Evolutionary conservation across 805 yeast species (phyloP).

Genomic region (Candida yuanshanica): DNA sequence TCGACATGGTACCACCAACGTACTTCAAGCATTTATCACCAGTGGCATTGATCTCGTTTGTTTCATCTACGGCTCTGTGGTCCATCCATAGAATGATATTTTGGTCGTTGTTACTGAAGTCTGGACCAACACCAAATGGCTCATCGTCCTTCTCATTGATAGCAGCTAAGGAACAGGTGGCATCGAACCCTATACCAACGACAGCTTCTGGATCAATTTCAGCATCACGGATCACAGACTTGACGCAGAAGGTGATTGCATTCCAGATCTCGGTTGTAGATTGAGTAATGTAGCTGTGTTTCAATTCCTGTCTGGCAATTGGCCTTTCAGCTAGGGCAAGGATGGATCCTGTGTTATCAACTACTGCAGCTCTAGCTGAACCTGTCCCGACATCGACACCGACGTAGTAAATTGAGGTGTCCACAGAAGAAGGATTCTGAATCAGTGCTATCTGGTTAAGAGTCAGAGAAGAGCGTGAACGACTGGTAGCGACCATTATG

Average conservation of each 20-base stretch:
- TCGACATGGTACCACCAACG: slow-evolving; percentile 97
- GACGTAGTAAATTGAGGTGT: slow-evolving; percentile 41
- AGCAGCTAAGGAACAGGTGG: slow-evolving; percentile 92
- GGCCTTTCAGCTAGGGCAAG: slow-evolving; percentile 74
- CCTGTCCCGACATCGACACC: slow-evolving; percentile 99
- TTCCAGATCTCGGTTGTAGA: slow-evolving; percentile 90
- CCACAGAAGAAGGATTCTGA: slow-evolving; percentile 23
- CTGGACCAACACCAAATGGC: slow-evolving; percentile 91
- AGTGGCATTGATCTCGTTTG: slow-evolving; percentile 74
- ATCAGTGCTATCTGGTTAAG: slow-evolving; percentile 23
- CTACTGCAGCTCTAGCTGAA: slow-evolving; percentile 90
- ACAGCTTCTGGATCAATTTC: slow-evolving; percentile 63
- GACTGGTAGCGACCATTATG: slow-evolving; percentile 14
- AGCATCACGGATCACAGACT: slow-evolving; percentile 66
- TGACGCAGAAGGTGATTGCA: slow-evolving; percentile 77
- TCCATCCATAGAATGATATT: slow-evolving; percentile 98
- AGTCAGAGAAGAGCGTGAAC: slow-evolving; percentile 24
- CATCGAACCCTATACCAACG: slow-evolving; percentile 92
- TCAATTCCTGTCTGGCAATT: slow-evolving; percentile 69
- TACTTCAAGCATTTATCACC: slow-evolving; percentile 75
- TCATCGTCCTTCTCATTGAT: slow-evolving; percentile 55
- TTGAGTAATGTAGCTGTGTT: slow-evolving; percentile 75
- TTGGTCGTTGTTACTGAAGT: slow-evolving; percentile 64
- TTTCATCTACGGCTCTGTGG: slow-evolving; percentile 85
- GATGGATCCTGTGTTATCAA: slow-evolving; percentile 78